These are phyloP conservation scores for Podospora pseudocomata DNA, from an alignment of 495 filamentous ascomycete species.

Conservation along the genomic window DNA sequence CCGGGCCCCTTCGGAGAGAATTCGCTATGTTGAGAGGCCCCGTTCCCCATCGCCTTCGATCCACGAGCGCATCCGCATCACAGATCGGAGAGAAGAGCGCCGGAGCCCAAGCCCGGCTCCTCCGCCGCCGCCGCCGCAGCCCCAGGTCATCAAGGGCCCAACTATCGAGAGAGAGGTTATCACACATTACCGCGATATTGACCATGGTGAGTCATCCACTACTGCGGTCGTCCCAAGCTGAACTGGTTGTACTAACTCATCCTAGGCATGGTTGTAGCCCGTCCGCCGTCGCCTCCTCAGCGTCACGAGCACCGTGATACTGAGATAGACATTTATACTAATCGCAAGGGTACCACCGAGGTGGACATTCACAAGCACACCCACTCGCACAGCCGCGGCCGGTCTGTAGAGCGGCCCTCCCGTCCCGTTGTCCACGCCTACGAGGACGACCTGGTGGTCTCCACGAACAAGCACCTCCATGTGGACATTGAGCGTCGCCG, in stretches of 20 bases:
- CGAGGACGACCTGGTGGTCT: constrained; percentile 40
- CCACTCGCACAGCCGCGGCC: constrained; percentile 31
- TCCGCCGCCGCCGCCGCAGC: constrained; percentile 51
- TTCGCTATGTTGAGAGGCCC: constrained; percentile 41
- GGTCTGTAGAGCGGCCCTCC: constrained; percentile 35
- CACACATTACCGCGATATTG: constrained; percentile 80
- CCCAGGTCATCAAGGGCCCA: constrained; percentile 57
- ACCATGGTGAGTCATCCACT: constrained; percentile 62
- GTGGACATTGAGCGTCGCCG: constrained; percentile 48
- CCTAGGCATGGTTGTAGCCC: constrained; percentile 42
- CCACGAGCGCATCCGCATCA: constrained; percentile 40
- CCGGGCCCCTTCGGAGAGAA: constrained; percentile 26
- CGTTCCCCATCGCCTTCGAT: constrained; percentile 43
- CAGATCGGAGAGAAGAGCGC: constrained; percentile 42
- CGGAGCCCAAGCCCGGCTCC: constrained; percentile 42
- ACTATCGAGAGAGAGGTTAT: constrained; percentile 77
- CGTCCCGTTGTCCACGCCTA: constrained; percentile 27
- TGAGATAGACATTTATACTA: constrained; percentile 54
- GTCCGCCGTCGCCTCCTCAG: constrained; percentile 44
- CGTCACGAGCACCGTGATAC: constrained; percentile 42
- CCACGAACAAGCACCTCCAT: constrained; percentile 57
- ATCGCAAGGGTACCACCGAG: constrained; percentile 44
- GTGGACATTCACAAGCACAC: constrained; percentile 45
- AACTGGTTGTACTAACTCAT: constrained; percentile 14
- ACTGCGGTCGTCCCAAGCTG: neutral